These are phyloP conservation scores for Leccinum pellstonianum DNA, from an alignment of 768 basidiomycete genomes.

Conservation along the genomic window DNA sequence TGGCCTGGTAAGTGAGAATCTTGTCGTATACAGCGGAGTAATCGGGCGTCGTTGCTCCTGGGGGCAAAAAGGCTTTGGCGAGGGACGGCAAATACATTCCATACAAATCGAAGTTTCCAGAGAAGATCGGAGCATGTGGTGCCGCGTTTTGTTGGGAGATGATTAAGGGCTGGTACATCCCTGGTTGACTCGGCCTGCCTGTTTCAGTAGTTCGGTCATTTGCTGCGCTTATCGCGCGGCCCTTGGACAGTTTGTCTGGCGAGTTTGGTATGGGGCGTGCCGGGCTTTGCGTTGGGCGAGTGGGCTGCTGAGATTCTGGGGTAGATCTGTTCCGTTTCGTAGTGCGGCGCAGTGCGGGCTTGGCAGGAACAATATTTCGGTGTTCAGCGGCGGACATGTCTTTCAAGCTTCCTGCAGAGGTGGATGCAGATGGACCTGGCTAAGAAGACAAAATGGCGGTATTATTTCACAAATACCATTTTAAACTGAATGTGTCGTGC, in stretches of 20 bases:
- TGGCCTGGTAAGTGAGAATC: slow-evolving; percentile 39
- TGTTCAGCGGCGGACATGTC: slow-evolving; percentile 11
- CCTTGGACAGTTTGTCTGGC: slow-evolving; percentile 11
- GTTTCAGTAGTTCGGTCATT: background rate
- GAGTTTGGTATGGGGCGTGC: slow-evolving; percentile 5
- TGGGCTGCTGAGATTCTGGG: slow-evolving; percentile 13
- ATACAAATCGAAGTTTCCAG: slow-evolving; percentile 42
- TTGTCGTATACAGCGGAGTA: slow-evolving; percentile 35
- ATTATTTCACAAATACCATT: background rate
- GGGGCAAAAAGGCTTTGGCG: slow-evolving; percentile 32
- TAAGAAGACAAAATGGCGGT: background rate
- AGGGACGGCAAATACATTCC: slow-evolving; percentile 40
- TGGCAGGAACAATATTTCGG: slow-evolving; percentile 1
- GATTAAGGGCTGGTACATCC: slow-evolving; percentile 8
- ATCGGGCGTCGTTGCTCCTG: slow-evolving; percentile 24
- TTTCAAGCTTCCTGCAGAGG: slow-evolving; percentile 23
- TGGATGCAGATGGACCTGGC: slow-evolving; percentile 15
- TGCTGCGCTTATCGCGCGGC: background rate
- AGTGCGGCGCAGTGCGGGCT: slow-evolving; percentile 12
- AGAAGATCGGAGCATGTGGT: slow-evolving; percentile 15
- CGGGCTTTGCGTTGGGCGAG: slow-evolving; percentile 4
- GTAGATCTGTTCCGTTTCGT: slow-evolving; percentile 19
- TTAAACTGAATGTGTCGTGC: background rate
- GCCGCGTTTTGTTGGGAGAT: slow-evolving; percentile 7
- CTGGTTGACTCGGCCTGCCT: background rate